These are phyloP conservation scores for Xylariales sp. DNA, from an alignment of 2,329 filamentous ascomycete genomes.

Conservation along the genomic window DNA sequence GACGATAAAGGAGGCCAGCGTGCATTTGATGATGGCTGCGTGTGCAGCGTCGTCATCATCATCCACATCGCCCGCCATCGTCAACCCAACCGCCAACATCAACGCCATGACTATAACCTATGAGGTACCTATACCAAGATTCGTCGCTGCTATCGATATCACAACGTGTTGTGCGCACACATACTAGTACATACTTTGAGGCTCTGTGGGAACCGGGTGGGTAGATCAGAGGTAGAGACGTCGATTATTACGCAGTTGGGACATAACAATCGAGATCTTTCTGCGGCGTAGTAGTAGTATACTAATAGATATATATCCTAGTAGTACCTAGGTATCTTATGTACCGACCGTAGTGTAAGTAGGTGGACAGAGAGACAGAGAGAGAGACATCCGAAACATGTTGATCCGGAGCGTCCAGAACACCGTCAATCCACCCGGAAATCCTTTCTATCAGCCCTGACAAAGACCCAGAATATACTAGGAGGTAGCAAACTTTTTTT, in stretches of 20 bases:
- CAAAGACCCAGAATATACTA: background rate
- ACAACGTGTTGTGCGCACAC: conserved; percentile 9
- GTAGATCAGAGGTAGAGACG: background rate
- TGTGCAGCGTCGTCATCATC: conserved; percentile 10
- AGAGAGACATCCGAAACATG: conserved; percentile 17
- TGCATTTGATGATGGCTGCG: conserved; percentile 9
- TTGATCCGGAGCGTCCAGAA: conserved; percentile 8
- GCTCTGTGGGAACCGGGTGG: conserved; percentile 24
- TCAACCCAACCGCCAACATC: background rate
- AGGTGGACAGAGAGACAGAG: background rate
- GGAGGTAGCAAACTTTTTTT: background rate
- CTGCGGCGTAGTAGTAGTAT: background rate
- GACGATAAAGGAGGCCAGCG: conserved; percentile 1
- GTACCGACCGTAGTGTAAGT: background rate
- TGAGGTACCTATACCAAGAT: background rate
- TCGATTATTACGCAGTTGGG: conserved; percentile 37
- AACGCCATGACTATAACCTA: background rate
- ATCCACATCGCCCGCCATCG: conserved; percentile 7
- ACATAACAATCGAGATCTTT: conserved; percentile 22
- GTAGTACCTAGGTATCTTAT: no score
- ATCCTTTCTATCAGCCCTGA: conserved; percentile 7
- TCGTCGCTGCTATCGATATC: conserved; percentile 1
- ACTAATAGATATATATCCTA: no score
- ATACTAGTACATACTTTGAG: conserved; percentile 14
- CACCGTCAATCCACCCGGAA: conserved; percentile 12